Base-by-base conservation (phyloP, 257 asterid species). In the Phtheirospermum japonicum region DNA sequence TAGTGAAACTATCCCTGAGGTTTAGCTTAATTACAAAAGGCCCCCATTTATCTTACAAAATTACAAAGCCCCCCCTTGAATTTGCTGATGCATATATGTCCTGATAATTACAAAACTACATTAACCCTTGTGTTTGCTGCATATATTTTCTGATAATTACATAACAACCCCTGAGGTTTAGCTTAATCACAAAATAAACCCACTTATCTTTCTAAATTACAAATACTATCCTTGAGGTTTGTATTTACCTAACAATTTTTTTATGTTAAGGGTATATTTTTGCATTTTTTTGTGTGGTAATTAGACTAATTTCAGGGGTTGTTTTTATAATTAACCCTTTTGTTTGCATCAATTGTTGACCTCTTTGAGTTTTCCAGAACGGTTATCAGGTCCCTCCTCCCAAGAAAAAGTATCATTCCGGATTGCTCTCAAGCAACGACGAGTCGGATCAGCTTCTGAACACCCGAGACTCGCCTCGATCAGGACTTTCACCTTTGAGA, bases 381-480 rank as follows among this genome's bases (percentile, higher is more conserved):
- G 66, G 82, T 52, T 74, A 65, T 57, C 89, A 79, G 43, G 73
- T 83, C 17, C 80, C 78, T 37, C 72, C 61, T 30, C 75, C 63
- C 23, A 80, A 76, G 83, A 86, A 77, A 72, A 83, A 78, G 62
- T 89, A 75, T 36, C 83, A 85, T 53, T 89, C 99, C 2, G 97
- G 97, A 66, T 81, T 81, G 59, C 79, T 89, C 50, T 70, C 64
- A 18, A 37, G 53, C 28, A 50, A 61, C 14, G 80, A 77, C 53
- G 4, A 14, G 59, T 65, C 83, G 10, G 75, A 68, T 37, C 82
- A 65, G 62, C 67, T 64, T 57, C 14, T 77, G 19, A 57, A 68
- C 63, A 32, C 80, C 13, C 72, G 39, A 7, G 81, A 81, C 58
- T 73, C 83, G 3, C 52, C 37, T 52, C 76, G 58, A 63, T 65